Evolutionary conservation across 441 rosid species (phyloP), one percentile per base, ranked within the genome.

Genomic region (Aleurites moluccanus): DNA sequence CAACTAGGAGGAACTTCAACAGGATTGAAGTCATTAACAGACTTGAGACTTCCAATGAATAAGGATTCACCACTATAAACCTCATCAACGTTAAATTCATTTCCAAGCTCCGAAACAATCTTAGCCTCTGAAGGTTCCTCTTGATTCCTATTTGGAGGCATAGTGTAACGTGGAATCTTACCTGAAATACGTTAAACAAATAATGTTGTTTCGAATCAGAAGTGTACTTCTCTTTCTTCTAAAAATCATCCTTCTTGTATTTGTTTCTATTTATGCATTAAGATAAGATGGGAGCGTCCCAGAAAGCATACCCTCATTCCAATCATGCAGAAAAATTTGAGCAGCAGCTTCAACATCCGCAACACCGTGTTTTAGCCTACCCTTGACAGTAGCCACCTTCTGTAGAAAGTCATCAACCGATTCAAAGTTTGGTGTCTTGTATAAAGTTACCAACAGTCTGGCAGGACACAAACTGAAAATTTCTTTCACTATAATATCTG

Each of bases 291-390:
- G 13, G 8, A 73, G 47, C 62, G 28, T 64, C 16, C 16, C 18
- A 62, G 16, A 50, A 65, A 64, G 64, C 73, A 40, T 83, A 92
- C 98, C 99, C 74, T 92, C 93, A 82, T 91, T 96, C 99, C 98
- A 96, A 83, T 96, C 98, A 57, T 87, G 99, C 84, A 95, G 84
- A 77, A 93, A 86, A 73, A 93, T 89, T 79, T 92, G 89, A 21
- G 99, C 97, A 67, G 97, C 86, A 69, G 97, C 92, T 13, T 92
- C 97, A 50, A 87, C 89, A 80, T 96, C 97, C 69, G 89, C 90
- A 70, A 92, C 73, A 75, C 99, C 98, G 78, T 96, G 93, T 79
- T 92, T 93, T 16, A 96, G 97, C 86, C 88, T 91, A 35, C 97
- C 99, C 78, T 96, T 89, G 3, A 96, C 96, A 35, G 88, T 85